phyloP scores from a whole-genome alignment of 495 filamentous ascomycete genomes.

The Aspergillus funiculosus region DNA sequence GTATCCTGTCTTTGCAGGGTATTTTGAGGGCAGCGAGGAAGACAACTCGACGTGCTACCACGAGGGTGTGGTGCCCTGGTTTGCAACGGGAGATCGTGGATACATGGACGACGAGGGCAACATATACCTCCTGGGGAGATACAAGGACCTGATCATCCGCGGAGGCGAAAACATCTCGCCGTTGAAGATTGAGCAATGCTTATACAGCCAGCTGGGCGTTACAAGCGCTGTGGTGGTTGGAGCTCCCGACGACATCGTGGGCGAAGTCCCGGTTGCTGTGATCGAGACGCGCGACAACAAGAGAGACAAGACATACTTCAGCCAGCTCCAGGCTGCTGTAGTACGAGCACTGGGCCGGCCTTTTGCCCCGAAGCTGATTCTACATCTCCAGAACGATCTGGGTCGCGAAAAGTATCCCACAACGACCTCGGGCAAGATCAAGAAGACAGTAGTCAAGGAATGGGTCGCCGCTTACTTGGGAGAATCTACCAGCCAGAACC shows the following conservation, averaged over 20 bases:
- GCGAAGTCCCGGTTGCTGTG: neutral
- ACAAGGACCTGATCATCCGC: conserved; percentile 74
- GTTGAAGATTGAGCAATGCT: conserved; percentile 12
- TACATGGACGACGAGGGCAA: conserved; percentile 29
- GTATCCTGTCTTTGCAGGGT: neutral
- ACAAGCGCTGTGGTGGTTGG: neutral
- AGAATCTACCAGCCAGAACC: too few relatives aligned
- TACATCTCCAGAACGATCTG: too few relatives aligned
- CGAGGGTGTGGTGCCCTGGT: conserved; percentile 1
- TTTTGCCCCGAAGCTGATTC: too few relatives aligned
- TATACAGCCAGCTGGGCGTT: neutral
- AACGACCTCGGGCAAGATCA: too few relatives aligned
- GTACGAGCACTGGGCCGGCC: too few relatives aligned
- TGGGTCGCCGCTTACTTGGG: too few relatives aligned
- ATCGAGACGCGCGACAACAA: neutral
- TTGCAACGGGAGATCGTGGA: conserved; percentile 21
- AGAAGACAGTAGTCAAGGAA: too few relatives aligned
- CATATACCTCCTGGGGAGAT: conserved; percentile 52
- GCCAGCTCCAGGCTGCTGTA: too few relatives aligned
- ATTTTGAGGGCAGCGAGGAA: neutral
- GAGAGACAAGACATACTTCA: too few relatives aligned
- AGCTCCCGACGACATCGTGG: neutral
- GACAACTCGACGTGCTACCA: neutral
- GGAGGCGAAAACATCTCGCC: conserved; percentile 25
- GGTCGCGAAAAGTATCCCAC: too few relatives aligned